Conservation (phyloP, 2,329 filamentous ascomycete species). For the Scedosporium dehoogii region DNA sequence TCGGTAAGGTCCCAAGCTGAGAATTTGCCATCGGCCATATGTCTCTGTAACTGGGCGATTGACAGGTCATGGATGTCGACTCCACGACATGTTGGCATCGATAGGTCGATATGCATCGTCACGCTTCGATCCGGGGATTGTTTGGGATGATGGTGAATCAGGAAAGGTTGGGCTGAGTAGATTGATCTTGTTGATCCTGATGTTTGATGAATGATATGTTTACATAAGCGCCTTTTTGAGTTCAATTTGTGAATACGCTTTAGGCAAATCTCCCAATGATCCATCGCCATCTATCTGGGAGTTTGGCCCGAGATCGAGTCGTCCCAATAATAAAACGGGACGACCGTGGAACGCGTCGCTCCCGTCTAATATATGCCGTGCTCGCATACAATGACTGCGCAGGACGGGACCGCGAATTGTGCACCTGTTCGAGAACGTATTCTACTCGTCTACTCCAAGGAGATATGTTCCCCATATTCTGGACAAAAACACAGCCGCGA, state of each 20-base stretch:
- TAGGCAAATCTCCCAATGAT: not conserved
- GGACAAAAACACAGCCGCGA: too few species aligned
- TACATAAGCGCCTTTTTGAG: not conserved
- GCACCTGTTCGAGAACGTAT: too few species aligned
- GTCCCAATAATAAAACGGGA: too few species aligned
- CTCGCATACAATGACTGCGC: too few species aligned
- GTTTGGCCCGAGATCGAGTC: too few species aligned
- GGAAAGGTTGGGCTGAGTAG: not conserved
- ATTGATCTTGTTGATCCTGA: not conserved
- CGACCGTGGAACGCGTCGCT: too few species aligned
- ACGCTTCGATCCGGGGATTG: not conserved
- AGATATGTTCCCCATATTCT: too few species aligned
- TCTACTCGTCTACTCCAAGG: too few species aligned
- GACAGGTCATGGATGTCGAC: not conserved
- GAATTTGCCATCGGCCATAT: not conserved
- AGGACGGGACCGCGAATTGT: too few species aligned
- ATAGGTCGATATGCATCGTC: not conserved
- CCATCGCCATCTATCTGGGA: too few species aligned
- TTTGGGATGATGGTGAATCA: not conserved
- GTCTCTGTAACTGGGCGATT: not conserved
- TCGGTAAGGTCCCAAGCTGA: not conserved
- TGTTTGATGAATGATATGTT: not conserved
- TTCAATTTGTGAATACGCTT: not conserved
- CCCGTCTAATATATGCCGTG: too few species aligned
- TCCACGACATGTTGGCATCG: slow-evolving; percentile 2